phyloP scores from a whole-genome alignment of 2,329 filamentous ascomycete species.

The Fusarium temperatum region DNA sequence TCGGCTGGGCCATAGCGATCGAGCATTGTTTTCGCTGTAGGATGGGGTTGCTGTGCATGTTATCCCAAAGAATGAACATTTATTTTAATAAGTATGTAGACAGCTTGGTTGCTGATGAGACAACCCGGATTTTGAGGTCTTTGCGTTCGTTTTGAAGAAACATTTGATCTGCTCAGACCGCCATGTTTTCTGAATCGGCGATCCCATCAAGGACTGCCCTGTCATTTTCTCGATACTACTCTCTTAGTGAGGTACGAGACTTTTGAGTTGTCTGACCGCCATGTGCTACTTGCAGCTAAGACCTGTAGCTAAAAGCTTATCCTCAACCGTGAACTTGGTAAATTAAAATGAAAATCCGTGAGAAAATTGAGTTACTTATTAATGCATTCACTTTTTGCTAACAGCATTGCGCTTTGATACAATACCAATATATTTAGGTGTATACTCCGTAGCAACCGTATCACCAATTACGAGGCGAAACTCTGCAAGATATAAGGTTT shows the following conservation, averaged over 20 bases:
- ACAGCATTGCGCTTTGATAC: rapidly evolving
- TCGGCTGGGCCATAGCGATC: rapidly evolving
- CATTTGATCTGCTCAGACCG: not conserved
- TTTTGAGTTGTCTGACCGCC: not conserved
- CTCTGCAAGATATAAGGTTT: not conserved
- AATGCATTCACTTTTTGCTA: rapidly evolving
- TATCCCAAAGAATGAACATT: rapidly evolving
- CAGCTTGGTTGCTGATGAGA: not conserved
- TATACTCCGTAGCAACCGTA: not conserved
- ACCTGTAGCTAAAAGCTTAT: not conserved
- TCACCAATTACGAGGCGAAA: rapidly evolving
- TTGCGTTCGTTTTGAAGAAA: not conserved
- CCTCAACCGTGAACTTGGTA: too few species aligned
- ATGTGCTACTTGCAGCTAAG: not conserved
- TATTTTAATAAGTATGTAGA: not conserved
- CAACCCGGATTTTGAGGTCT: not conserved
- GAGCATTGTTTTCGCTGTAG: not conserved
- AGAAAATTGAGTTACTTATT: rapidly evolving
- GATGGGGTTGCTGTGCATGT: too few species aligned
- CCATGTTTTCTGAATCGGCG: not conserved
- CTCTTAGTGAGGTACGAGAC: not conserved
- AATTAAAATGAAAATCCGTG: rapidly evolving
- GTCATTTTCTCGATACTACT: not conserved
- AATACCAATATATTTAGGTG: too few species aligned
- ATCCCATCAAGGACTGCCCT: not conserved